These are phyloP conservation scores for Talaromyces atroroseus DNA, from an alignment of 2,329 filamentous ascomycete species.

Conservation along the genomic window DNA sequence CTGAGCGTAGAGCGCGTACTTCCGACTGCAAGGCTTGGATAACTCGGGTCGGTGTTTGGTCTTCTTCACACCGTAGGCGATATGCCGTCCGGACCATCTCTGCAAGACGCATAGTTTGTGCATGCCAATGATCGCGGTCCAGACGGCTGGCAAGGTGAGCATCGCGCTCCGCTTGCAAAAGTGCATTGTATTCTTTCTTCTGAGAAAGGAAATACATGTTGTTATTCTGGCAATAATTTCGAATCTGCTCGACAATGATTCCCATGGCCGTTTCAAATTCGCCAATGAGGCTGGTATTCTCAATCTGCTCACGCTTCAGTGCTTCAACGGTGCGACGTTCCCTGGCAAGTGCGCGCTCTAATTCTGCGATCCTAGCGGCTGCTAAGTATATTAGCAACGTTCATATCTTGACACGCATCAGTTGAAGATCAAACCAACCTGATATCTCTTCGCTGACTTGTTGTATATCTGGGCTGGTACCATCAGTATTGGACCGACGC, in stretches of 20 bases:
- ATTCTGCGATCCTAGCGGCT: conserved; percentile 45
- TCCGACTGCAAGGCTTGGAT: conserved; percentile 45
- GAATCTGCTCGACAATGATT: conserved; percentile 46
- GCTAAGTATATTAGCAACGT: neutral
- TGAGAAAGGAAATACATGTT: conserved; percentile 44
- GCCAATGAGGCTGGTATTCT: conserved; percentile 44
- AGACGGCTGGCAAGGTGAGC: conserved; percentile 45
- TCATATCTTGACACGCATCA: neutral
- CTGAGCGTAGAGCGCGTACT: conserved; percentile 44
- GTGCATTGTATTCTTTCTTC: conserved; percentile 45
- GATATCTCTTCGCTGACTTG: conserved; percentile 41
- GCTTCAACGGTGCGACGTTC: conserved; percentile 39
- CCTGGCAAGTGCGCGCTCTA: conserved; percentile 43
- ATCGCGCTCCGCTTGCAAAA: conserved; percentile 47
- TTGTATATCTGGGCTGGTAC: conserved; percentile 34
- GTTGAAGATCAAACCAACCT: conserved; percentile 23
- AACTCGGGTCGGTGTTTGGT: conserved; percentile 39
- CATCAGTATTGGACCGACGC: conserved; percentile 40
- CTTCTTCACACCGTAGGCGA: conserved; percentile 44
- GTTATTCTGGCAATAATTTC: conserved; percentile 46
- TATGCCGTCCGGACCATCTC: conserved; percentile 47
- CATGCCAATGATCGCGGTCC: conserved; percentile 46
- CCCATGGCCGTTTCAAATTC: conserved; percentile 45
- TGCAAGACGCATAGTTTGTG: conserved; percentile 42
- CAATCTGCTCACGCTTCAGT: conserved; percentile 42